Conservation (phyloP, 1,284 basidiomycete genomes). For the Gymnopus androsaceus region DNA sequence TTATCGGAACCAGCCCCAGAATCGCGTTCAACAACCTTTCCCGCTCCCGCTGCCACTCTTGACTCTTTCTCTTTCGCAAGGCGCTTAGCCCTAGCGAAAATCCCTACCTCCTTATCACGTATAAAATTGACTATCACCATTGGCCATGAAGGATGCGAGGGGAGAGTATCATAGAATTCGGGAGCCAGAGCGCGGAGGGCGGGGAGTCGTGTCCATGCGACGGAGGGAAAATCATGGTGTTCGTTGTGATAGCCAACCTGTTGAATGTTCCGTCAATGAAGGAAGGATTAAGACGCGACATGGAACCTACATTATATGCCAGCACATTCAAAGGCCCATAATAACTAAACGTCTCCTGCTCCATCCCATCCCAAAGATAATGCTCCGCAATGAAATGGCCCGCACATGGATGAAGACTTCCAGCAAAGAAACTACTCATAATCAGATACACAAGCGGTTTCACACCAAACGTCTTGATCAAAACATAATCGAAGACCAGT, state of each 20-base stretch:
- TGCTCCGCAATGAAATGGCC: constrained; percentile 99
- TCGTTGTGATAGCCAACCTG: constrained; percentile 98
- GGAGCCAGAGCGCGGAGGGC: constrained; percentile 80
- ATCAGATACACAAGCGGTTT: constrained; percentile 83
- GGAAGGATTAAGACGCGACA: constrained; percentile 1
- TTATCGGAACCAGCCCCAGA: constrained; percentile 13
- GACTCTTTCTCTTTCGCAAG: constrained; percentile 14
- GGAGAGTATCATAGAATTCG: constrained; percentile 91
- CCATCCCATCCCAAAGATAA: constrained; percentile 87
- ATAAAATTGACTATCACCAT: constrained; percentile 96
- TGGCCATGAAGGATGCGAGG: constrained; percentile 89
- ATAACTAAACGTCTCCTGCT: constrained; percentile 96
- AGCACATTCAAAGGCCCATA: constrained; percentile 91
- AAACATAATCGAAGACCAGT: constrained; percentile 70
- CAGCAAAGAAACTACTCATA: constrained; percentile 91
- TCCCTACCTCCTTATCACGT: constrained; percentile 81
- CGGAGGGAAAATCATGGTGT: constrained; percentile 97
- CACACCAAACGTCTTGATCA: constrained; percentile 64
- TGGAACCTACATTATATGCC: constrained; percentile 84
- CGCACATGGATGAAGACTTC: constrained; percentile 91
- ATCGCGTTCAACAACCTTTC: constrained; percentile 4
- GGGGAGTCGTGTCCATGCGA: constrained; percentile 95
- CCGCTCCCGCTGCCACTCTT: neutral
- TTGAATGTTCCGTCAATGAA: neutral
- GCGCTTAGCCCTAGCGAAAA: constrained; percentile 59